Percentiles rank a stretch among this genome's conserved stretches.
Evolutionary conservation across 805 yeast genomes (phyloP).

Genomic region (Wickerhamomyces pijperi): DNA sequence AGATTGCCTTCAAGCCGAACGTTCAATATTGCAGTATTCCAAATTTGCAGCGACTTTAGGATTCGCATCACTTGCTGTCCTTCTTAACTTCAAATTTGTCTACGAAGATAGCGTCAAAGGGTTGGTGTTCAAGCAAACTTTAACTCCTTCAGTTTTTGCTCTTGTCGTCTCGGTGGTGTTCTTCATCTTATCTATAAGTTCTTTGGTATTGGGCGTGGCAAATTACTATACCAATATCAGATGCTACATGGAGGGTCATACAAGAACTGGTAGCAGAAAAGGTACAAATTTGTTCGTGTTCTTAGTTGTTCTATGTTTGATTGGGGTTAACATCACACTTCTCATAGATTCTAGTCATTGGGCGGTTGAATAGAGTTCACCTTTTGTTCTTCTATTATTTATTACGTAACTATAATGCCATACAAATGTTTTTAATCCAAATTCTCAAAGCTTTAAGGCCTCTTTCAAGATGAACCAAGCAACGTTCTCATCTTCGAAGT

Average conservation of each 20-base stretch:
- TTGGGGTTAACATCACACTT: slow-evolving; percentile 10
- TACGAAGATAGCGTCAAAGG: background rate
- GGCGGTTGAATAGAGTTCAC: background rate
- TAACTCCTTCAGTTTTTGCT: slow-evolving; percentile 3
- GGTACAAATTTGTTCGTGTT: slow-evolving; percentile 8
- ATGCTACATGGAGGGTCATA: slow-evolving; percentile 8
- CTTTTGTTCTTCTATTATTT: background rate
- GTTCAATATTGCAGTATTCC: slow-evolving; percentile 14
- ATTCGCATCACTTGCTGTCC: slow-evolving; percentile 11
- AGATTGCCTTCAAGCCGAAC: slow-evolving; percentile 19
- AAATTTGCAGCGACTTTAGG: slow-evolving; percentile 13
- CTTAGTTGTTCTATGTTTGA: slow-evolving; percentile 3
- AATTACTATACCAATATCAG: slow-evolving; percentile 13
- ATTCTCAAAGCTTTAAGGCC: background rate
- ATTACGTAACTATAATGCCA: too few relatives aligned
- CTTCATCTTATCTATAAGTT: slow-evolving; percentile 6
- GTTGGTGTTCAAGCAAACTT: background rate
- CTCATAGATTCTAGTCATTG: slow-evolving; percentile 6
- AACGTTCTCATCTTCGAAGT: background rate
- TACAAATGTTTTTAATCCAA: background rate
- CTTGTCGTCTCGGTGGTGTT: slow-evolving; percentile 7
- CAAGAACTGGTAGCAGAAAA: slow-evolving; percentile 4
- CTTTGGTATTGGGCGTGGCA: slow-evolving; percentile 9
- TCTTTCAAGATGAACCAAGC: background rate
- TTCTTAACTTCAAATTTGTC: slow-evolving; percentile 11